phyloP scores from a whole-genome alignment of 345 rosid species.

The Brassica juncea region DNA sequence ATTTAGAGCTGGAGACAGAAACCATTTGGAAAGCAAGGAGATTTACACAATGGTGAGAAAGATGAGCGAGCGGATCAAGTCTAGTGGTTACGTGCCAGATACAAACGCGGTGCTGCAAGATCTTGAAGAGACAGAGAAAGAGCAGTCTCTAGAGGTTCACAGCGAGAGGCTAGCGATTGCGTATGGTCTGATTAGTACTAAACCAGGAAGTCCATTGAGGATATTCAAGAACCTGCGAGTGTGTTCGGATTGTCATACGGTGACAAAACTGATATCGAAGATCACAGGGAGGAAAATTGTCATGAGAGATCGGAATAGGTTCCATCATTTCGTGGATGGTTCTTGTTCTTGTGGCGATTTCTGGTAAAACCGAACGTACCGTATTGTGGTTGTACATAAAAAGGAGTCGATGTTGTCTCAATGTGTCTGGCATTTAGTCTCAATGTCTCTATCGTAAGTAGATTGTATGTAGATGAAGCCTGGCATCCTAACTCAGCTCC shows the following conservation, averaged over 20 bases:
- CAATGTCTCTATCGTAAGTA: not conserved
- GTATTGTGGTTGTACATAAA: not conserved
- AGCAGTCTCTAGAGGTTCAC: constrained; percentile 62
- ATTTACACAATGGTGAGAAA: constrained; percentile 57
- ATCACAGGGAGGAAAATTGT: constrained; percentile 64
- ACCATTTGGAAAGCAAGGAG: constrained; percentile 46
- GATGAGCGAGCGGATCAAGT: constrained; percentile 39
- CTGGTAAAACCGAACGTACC: constrained; percentile 47
- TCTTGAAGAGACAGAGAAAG: constrained; percentile 50
- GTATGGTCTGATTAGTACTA: constrained; percentile 62
- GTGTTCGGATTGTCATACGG: constrained; percentile 70
- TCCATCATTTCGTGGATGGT: constrained; percentile 78
- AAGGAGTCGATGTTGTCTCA: not conserved
- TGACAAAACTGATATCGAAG: constrained; percentile 55
- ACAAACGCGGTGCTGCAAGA: constrained; percentile 58
- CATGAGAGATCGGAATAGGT: constrained; percentile 76
- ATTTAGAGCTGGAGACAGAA: constrained; percentile 58
- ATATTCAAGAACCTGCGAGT: constrained; percentile 70
- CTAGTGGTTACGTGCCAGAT: constrained; percentile 42
- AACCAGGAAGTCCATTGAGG: constrained; percentile 53
- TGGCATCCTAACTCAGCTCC: too few relatives aligned
- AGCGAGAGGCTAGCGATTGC: constrained; percentile 77
- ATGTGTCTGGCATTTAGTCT: not conserved
- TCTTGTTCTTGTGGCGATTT: constrained; percentile 73
- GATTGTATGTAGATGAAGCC: not conserved